Percentiles rank a stretch among this genome's conserved stretches.
These are phyloP conservation scores for Clitopilus passeckerianus DNA, from an alignment of 768 basidiomycete species.

Conservation along the genomic window DNA sequence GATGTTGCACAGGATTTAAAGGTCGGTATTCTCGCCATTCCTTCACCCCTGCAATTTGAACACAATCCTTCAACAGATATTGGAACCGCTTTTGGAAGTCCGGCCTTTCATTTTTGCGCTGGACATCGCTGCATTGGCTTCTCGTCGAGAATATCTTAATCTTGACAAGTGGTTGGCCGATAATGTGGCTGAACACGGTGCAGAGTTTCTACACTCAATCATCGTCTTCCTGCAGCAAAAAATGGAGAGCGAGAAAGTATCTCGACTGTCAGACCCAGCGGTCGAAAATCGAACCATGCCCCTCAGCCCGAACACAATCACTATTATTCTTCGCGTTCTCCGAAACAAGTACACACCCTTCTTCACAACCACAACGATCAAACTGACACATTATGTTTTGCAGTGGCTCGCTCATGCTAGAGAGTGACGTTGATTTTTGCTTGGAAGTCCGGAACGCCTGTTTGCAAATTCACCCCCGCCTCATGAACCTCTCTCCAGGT, in stretches of 20 bases:
- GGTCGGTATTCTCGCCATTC: slow-evolving; percentile 34
- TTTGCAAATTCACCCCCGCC: slow-evolving; percentile 90
- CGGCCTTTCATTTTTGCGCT: slow-evolving; percentile 87
- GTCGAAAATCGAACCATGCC: slow-evolving; percentile 80
- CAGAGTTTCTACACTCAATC: slow-evolving; percentile 82
- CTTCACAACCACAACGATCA: background rate
- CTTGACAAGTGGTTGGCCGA: slow-evolving; percentile 96
- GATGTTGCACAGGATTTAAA: slow-evolving; percentile 96
- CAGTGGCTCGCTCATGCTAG: slow-evolving; percentile 70
- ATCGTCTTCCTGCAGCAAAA: slow-evolving; percentile 90
- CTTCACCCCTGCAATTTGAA: background rate
- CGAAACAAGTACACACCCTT: slow-evolving; percentile 63
- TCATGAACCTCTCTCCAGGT: slow-evolving; percentile 89
- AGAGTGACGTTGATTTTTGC: slow-evolving; percentile 80
- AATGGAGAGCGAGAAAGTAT: slow-evolving; percentile 82
- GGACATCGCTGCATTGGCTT: slow-evolving; percentile 92
- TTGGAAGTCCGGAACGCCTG: slow-evolving; percentile 90
- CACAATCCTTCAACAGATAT: slow-evolving; percentile 46
- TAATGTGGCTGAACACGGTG: slow-evolving; percentile 76
- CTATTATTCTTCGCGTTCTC: slow-evolving; percentile 87
- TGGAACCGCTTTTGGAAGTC: slow-evolving; percentile 88
- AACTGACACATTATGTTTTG: background rate
- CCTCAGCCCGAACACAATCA: slow-evolving; percentile 82
- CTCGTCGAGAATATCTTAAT: slow-evolving; percentile 89
- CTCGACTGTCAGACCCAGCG: slow-evolving; percentile 71